Conservation (phyloP, 148 eudicot species). For the Vaccinium myrtillus region DNA sequence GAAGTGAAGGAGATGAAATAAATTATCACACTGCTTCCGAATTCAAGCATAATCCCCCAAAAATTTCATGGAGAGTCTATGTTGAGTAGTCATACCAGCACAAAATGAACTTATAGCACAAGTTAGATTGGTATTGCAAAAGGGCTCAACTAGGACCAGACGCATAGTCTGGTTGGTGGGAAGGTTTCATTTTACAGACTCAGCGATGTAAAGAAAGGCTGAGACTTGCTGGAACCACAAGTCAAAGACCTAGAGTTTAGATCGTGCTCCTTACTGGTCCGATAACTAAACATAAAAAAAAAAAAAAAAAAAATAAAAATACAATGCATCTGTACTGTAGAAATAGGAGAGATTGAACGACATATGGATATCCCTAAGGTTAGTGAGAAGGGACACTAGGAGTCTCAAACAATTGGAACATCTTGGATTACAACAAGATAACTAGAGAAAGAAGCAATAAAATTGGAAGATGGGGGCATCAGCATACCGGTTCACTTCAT, state of each 20-base stretch:
- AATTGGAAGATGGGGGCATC: not conserved
- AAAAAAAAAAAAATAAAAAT: not conserved
- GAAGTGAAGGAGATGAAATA: not conserved
- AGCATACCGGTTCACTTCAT: not conserved
- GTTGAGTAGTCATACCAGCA: not conserved
- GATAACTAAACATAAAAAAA: not conserved
- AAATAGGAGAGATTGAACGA: not conserved
- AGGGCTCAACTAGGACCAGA: not conserved
- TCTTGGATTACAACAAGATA: not conserved
- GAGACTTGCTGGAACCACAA: conserved; percentile 4
- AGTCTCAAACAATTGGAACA: not conserved
- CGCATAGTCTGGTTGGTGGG: not conserved
- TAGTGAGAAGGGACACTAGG: not conserved
- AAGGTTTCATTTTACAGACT: not conserved
- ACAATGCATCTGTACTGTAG: not conserved
- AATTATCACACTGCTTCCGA: not conserved
- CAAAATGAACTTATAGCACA: not conserved
- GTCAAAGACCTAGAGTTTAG: not conserved
- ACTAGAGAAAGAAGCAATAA: not conserved
- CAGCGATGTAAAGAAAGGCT: not conserved
- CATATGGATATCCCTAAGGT: not conserved
- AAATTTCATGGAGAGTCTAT: not conserved
- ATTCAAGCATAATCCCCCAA: not conserved
- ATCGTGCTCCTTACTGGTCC: not conserved
- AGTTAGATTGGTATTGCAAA: not conserved